Evolutionary conservation across 345 rosid species (phyloP).

Genomic region (Pistacia vera): DNA sequence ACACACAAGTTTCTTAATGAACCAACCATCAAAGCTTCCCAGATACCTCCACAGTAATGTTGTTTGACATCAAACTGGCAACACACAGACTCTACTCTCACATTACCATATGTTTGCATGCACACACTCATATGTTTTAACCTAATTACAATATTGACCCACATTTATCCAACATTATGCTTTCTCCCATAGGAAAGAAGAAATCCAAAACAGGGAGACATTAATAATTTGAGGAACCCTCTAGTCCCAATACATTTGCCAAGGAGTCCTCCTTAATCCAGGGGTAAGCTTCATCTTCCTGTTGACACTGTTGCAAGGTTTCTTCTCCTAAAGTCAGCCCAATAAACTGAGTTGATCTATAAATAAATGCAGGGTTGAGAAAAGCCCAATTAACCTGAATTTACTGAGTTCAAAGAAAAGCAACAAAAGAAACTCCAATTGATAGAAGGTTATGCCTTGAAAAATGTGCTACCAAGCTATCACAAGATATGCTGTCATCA

Average conservation of each 20-base stretch:
- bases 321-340: neutral
- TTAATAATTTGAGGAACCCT: neutral
- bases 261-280: neutral
- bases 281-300: neutral
- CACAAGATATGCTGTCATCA: neutral
- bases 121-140: neutral
- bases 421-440: neutral
- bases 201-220: neutral
- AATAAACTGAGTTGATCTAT: neutral
- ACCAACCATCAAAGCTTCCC: neutral
- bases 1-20: neutral
- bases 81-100: neutral
- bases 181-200: too few relatives aligned
- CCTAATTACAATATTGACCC: neutral
- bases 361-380: conserved; percentile 8
- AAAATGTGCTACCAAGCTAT: neutral
- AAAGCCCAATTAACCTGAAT: neutral
- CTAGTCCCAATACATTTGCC: neutral
- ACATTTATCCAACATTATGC: neutral
- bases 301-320: neutral
- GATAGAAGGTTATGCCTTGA: neutral
- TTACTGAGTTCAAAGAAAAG: neutral
- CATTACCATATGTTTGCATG: neutral
- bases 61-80: conserved; percentile 2
- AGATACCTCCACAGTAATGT: neutral